phyloP scores from a whole-genome alignment of 805 yeast genomes.

The Wickerhamiella azymoides region DNA sequence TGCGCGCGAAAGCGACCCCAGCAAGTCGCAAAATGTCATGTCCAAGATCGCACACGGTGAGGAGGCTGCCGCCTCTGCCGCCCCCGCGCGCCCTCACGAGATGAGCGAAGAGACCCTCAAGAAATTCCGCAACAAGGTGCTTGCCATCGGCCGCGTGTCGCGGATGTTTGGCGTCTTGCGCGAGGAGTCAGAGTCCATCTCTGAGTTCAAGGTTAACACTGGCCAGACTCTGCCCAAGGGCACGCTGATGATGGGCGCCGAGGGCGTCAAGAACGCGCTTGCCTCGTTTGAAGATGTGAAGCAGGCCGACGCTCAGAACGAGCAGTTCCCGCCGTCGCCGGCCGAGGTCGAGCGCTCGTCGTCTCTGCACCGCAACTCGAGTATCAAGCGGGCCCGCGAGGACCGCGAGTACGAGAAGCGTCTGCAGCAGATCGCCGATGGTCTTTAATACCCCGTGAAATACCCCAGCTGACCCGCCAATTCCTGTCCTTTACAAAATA shows the following conservation, averaged over 20 bases:
- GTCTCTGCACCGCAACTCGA: constrained; percentile 32
- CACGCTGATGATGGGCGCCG: constrained; percentile 66
- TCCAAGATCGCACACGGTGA: constrained; percentile 1
- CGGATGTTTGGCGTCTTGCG: constrained; percentile 82
- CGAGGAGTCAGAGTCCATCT: constrained; percentile 76
- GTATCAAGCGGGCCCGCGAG: constrained; percentile 12
- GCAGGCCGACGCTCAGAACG: constrained; percentile 66
- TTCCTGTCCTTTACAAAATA: no score
- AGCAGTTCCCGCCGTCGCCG: constrained; percentile 70
- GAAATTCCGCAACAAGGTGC: constrained; percentile 48
- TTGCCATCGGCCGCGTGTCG: constrained; percentile 93
- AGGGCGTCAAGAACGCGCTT: constrained; percentile 59
- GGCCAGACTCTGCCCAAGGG: constrained; percentile 81
- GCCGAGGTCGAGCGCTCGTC: constrained; percentile 39
- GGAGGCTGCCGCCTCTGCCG: constrained; percentile 12
- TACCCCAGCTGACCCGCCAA: not conserved
- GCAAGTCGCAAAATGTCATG: constrained; percentile 4
- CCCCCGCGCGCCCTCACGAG: not conserved
- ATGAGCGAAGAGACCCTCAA: constrained; percentile 24
- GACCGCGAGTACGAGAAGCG: constrained; percentile 9
- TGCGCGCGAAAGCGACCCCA: constrained; percentile 1
- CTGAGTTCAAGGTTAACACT: constrained; percentile 55
- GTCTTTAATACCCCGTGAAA: constrained; percentile 3
- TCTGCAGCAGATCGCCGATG: constrained; percentile 8
- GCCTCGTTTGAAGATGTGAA: constrained; percentile 72